Conservation (phyloP, 2,329 filamentous ascomycete species). For the Cryphonectria radicalis region DNA sequence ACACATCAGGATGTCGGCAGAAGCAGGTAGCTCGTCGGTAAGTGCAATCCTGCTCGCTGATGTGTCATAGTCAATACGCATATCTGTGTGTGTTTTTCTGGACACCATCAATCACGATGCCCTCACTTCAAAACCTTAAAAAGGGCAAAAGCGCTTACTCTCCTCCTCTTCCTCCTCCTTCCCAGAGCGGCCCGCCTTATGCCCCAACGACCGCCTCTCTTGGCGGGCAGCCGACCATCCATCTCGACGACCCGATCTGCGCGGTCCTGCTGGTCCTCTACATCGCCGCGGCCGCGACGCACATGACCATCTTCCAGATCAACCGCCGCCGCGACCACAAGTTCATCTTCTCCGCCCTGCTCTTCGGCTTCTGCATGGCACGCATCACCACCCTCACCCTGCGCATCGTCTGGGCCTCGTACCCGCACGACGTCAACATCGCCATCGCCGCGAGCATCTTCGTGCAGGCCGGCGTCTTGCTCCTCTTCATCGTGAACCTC, state of each 20-base stretch:
- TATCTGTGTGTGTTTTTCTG: neutral
- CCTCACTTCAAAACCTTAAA: neutral
- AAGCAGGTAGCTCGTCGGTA: neutral
- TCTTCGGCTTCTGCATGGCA: constrained; percentile 63
- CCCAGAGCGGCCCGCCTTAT: constrained; percentile 43
- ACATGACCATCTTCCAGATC: constrained; percentile 62
- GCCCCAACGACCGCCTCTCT: constrained; percentile 50
- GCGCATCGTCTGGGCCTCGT: constrained; percentile 57
- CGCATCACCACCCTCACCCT: constrained; percentile 56
- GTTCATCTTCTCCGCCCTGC: constrained; percentile 61
- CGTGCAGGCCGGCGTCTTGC: constrained; percentile 72
- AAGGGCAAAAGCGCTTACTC: neutral
- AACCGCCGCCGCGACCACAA: constrained; percentile 58
- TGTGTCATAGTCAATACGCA: neutral
- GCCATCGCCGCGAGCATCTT: constrained; percentile 69
- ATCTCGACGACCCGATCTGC: constrained; percentile 67
- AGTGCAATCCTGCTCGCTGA: neutral
- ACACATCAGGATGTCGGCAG: neutral
- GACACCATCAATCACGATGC: neutral
- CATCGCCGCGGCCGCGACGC: constrained; percentile 52
- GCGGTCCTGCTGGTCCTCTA: constrained; percentile 66
- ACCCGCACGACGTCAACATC: constrained; percentile 45
- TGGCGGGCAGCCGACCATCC: constrained; percentile 60
- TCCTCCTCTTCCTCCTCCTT: neutral
- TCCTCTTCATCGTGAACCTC: constrained; percentile 79